These are phyloP conservation scores for Nelumbo lutea DNA, from an alignment of 164 flowering plant genomes.

Conservation along the genomic window DNA sequence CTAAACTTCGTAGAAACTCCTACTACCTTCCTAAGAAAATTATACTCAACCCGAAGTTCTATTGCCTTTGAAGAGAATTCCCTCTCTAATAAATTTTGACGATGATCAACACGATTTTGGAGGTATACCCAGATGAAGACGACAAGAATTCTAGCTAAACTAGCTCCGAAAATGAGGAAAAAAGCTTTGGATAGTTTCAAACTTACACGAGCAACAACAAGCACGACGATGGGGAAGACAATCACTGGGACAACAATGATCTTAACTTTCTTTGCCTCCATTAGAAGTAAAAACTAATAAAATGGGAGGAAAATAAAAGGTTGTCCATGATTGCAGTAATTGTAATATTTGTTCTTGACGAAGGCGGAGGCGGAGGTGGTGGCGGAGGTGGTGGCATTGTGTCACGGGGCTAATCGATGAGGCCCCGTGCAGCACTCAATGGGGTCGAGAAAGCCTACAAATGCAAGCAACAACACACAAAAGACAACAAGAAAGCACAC, in stretches of 20 bases:
- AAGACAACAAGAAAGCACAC: too few species aligned
- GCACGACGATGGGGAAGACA: slow-evolving; percentile 27
- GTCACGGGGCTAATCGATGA: too few species aligned
- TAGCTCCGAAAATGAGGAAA: slow-evolving; percentile 52
- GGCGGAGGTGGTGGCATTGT: too few species aligned
- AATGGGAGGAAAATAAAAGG: not conserved
- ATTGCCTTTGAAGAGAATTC: slow-evolving; percentile 38
- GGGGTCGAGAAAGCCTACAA: too few species aligned
- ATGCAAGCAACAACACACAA: too few species aligned
- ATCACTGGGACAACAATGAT: slow-evolving; percentile 24
- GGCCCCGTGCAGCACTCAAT: too few species aligned
- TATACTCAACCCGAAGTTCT: slow-evolving; percentile 72
- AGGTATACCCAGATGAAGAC: slow-evolving; percentile 30
- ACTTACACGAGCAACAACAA: slow-evolving; percentile 40
- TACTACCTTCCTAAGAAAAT: slow-evolving; percentile 74
- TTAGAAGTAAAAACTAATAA: slow-evolving; percentile 14
- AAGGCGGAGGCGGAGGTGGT: too few species aligned
- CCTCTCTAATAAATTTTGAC: slow-evolving; percentile 27
- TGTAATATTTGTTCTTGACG: too few species aligned
- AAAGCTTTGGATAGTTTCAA: slow-evolving; percentile 38
- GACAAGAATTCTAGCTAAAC: slow-evolving; percentile 33
- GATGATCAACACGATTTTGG: slow-evolving; percentile 19
- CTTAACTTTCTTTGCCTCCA: slow-evolving; percentile 55
- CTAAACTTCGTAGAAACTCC: slow-evolving; percentile 71
- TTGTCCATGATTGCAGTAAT: not conserved